Base-by-base conservation (phyloP, 1,139 yeast species). In the Yamadazyma sp. region DNA sequence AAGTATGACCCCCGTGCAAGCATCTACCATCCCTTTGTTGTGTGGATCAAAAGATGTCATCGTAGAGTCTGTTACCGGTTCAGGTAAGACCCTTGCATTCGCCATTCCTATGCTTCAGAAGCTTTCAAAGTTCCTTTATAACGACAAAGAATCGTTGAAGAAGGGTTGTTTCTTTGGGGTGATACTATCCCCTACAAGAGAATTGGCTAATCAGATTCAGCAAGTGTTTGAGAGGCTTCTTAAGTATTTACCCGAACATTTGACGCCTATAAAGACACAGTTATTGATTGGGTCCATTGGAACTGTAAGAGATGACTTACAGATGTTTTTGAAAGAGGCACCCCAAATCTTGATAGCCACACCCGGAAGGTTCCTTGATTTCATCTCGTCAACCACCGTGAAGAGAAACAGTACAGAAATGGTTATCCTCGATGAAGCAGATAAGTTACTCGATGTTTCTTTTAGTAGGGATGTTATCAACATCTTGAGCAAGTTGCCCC, bases 1-100 rank as follows among this genome's bases (percentile, higher is more conserved):
- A 2, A 65, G 78, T 12, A 89, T 92, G 97, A 92, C 99, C 0
- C 97, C 99, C 0, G 98, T 92, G 0, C 99, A 92, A 58, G 98
- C 98, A 0, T 81, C 98, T 0, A 85, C 95, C 0, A 86, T 92
- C 37, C 98, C 99, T 0, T 67, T 91, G 39, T 79, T 94, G 50
- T 64, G 85, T 34, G 83, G 83, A n/a, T 86, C 91, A 54, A 92
- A 92, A 56, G 98, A 92, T 63, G 98, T 92, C 8, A 95, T 94
- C 8, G 97, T 89, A 2, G 96, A 91, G 56, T 89, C 98, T 0
- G 96, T 89, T 2, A 92, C 98, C 0, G 98, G 98, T 0, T 89
- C 98, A 0, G 98, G 98, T 7, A 92, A 92, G 58, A 92, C 98
- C 0, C 62, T 91, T 25, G 87, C 98, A 3, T 92, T 86, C 62